Evolutionary conservation across 2,329 filamentous ascomycete species (phyloP).

Genomic region (Calonectria honghensis): DNA sequence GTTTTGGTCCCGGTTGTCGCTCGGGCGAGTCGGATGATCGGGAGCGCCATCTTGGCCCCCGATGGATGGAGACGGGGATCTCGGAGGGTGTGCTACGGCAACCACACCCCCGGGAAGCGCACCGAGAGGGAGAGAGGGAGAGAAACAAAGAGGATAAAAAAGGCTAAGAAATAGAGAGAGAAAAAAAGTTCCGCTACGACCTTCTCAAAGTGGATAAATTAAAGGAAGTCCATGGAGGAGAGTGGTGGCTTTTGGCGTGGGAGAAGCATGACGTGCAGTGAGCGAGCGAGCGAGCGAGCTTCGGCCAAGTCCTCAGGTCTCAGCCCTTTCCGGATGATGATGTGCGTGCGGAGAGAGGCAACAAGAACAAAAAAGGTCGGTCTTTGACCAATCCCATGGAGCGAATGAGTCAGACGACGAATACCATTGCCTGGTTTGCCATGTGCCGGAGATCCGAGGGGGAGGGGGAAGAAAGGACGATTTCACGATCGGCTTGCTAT

Average conservation of each 20-base stretch:
- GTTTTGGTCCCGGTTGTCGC: slow-evolving; percentile 40
- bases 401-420: slow-evolving; percentile 28
- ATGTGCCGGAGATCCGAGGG: slow-evolving; percentile 36
- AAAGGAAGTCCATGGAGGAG: not conserved
- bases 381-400: not conserved
- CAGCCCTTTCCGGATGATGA: not conserved
- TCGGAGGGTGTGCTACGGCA: slow-evolving; percentile 31
- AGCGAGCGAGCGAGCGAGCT: not conserved
- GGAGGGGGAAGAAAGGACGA: slow-evolving; percentile 3
- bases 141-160: slow-evolving; percentile 21
- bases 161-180: too few species aligned
- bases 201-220: slow-evolving; percentile 52
- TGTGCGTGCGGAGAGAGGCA: not conserved
- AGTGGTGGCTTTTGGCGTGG: not conserved
- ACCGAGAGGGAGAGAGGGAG: not conserved
- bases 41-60: slow-evolving; percentile 19
- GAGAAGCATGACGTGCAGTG: not conserved
- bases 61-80: slow-evolving; percentile 13
- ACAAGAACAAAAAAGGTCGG: not conserved
- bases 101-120: slow-evolving; percentile 18
- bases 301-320: slow-evolving; percentile 3
- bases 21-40: slow-evolving; percentile 35
- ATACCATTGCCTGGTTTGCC: not conserved
- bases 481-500: slow-evolving; percentile 24
- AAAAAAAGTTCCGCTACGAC: slow-evolving; percentile 45